These are phyloP conservation scores for Xylariomycetidae sp. DNA, from an alignment of 2,329 filamentous ascomycete genomes.

Conservation along the genomic window DNA sequence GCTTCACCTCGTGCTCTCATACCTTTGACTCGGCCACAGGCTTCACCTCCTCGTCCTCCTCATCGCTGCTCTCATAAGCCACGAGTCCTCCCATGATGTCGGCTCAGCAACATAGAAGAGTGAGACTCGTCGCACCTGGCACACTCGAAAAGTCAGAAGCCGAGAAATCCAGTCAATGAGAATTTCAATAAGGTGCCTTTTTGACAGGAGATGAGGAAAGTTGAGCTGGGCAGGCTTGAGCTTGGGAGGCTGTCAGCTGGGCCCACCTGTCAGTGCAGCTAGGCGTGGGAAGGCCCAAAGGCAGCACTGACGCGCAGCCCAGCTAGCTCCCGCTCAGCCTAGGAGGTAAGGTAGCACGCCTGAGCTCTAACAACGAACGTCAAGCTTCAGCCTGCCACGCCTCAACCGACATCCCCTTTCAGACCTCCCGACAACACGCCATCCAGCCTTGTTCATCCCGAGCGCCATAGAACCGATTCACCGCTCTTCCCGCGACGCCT, in stretches of 20 bases:
- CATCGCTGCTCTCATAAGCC: conserved; percentile 27
- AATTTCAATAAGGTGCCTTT: no score
- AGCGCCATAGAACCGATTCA: conserved; percentile 3
- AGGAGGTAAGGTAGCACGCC: no score
- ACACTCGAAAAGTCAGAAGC: no score
- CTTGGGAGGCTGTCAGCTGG: no score
- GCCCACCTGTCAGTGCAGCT: no score
- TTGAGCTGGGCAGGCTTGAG: no score
- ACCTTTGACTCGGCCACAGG: conserved; percentile 21
- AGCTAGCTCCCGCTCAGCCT: neutral
- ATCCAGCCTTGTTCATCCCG: neutral
- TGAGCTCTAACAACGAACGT: conserved; percentile 11
- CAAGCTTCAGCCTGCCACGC: conserved; percentile 7
- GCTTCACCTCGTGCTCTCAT: conserved; percentile 13
- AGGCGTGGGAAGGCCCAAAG: conserved; percentile 6
- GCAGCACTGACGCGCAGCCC: conserved; percentile 24
- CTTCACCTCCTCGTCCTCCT: conserved; percentile 25
- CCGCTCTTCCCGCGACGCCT: conserved; percentile 4
- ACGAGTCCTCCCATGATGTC: conserved; percentile 22
- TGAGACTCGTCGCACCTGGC: no score
- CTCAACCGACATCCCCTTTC: conserved; percentile 4
- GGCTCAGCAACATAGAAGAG: no score
- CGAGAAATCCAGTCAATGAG: no score
- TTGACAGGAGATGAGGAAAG: neutral
- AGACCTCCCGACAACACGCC: conserved; percentile 9